Evolutionary conservation across 1,284 basidiomycete species (phyloP), one percentile per base, ranked within the genome.

Genomic region (Ceratobasidium sp.): DNA sequence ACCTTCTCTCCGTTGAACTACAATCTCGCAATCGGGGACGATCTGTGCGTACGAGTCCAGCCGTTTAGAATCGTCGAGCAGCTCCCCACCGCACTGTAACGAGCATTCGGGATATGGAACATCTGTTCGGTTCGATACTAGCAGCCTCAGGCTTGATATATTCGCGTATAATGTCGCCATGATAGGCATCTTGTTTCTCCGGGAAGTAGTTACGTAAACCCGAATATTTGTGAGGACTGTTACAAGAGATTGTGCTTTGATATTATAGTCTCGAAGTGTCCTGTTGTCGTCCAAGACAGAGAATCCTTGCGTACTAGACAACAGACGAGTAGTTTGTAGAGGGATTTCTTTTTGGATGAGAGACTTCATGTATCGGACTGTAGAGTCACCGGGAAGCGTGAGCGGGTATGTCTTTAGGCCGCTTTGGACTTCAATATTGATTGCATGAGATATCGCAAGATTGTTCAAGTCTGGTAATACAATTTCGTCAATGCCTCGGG

Each of bases 91-190:
- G 28, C 59, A 74, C 1, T n/a, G 20, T 10, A 74, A n/a, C 3
- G 33, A n/a, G 44, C 48, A 57, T 20, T 62, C 46, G 2, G 44
- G 12, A n/a, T 46, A 44, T 9, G 70, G 44, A 52, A 74, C 28
- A n/a, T 52, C 70, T 33, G 59, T 40, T 38, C 48, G 42, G 33
- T 40, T 23, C 13, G 33, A 38, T 23, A 74, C 38, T 7, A 64
- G 12, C 23, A 74, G 44, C 46, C 59, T 74, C 13, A 74, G 44
- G 70, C 70, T 74, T 5, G 70, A 62, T 28, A 64, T 59, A 20
- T n/a, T 57, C 9, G 70, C 59, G 44, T 74, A 74, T 17, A 74
- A n/a, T 3, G 70, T 74, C 17, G 59, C 46, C 48, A 59, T 46
- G 56, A 74, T 64, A 1, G 70, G 28, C 40, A 74, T 42, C 54